Conservation (phyloP, 2,329 filamentous ascomycete species). For the Alternaria hordeiaustralica region DNA sequence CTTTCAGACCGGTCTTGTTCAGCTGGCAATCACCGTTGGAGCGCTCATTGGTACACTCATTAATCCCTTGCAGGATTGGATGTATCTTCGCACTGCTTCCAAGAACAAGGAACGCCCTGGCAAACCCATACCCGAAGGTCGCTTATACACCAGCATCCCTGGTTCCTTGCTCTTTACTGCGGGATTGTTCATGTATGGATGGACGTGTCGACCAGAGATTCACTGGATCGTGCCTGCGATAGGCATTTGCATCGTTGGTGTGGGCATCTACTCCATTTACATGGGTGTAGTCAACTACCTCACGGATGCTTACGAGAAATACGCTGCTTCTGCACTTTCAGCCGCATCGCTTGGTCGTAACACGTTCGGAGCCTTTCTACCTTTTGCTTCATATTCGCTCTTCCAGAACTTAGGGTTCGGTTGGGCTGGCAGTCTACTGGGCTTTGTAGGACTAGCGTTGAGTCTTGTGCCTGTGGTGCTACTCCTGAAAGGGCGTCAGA, state of each 20-base stretch:
- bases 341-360: conserved; percentile 56
- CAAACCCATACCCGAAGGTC: conserved; percentile 51
- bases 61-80: conserved; percentile 47
- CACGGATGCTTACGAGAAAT: conserved; percentile 57
- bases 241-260: not conserved
- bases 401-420: conserved; percentile 51
- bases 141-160: conserved; percentile 52
- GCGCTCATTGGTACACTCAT: conserved; percentile 51
- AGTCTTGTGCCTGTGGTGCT: conserved; percentile 52
- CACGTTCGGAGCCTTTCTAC: conserved; percentile 55
- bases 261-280: conserved; percentile 48
- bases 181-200: conserved; percentile 35
- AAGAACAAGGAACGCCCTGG: conserved; percentile 49
- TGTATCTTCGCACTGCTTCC: conserved; percentile 37
- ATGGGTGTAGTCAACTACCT: conserved; percentile 59
- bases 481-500: conserved; percentile 50
- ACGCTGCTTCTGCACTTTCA: conserved; percentile 56
- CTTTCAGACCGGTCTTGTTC: conserved; percentile 48
- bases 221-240: conserved; percentile 40
- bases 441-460: conserved; percentile 51
- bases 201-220: conserved; percentile 33
- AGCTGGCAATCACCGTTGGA: conserved; percentile 52
- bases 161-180: conserved; percentile 49
- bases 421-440: conserved; percentile 54
- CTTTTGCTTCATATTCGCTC: conserved; percentile 51